These are phyloP conservation scores for Talaromyces wortmannii DNA, from an alignment of 495 filamentous ascomycete species.

Conservation along the genomic window DNA sequence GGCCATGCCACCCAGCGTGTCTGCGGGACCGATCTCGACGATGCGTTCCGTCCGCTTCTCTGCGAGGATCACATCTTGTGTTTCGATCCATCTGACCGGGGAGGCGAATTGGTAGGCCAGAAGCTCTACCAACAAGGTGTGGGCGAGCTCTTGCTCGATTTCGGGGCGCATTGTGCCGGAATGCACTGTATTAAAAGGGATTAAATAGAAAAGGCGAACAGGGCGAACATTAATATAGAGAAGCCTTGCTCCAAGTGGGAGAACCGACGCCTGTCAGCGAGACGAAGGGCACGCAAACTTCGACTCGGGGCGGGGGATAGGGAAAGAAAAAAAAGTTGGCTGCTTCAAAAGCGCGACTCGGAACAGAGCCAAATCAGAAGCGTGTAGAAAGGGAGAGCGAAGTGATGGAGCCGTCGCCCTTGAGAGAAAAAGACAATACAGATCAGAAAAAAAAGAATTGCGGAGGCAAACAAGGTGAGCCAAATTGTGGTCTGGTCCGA, in stretches of 20 bases:
- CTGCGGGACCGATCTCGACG: constrained; percentile 94
- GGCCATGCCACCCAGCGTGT: constrained; percentile 98
- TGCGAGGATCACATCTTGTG: constrained; percentile 96
- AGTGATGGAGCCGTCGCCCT: no score
- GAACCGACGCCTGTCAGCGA: constrained; percentile 7
- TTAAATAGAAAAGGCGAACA: neutral
- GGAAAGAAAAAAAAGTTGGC: no score
- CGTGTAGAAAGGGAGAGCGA: no score
- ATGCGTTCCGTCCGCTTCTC: constrained; percentile 95
- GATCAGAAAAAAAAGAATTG: no score
- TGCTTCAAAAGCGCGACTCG: no score
- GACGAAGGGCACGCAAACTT: constrained; percentile 1
- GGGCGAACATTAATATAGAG: neutral
- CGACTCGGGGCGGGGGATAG: neutral
- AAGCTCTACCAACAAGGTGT: constrained; percentile 95
- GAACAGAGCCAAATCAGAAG: no score
- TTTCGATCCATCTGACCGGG: constrained; percentile 98
- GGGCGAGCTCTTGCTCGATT: constrained; percentile 95
- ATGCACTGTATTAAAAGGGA: constrained; percentile 4
- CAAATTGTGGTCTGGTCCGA: no score
- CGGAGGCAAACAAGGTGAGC: no score
- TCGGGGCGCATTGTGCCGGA: constrained; percentile 82
- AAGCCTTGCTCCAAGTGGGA: neutral
- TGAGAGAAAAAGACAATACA: no score
- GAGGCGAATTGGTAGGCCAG: constrained; percentile 99